These are phyloP conservation scores for Claviceps digitariae DNA, from an alignment of 2,329 filamentous ascomycete genomes.

Conservation along the genomic window DNA sequence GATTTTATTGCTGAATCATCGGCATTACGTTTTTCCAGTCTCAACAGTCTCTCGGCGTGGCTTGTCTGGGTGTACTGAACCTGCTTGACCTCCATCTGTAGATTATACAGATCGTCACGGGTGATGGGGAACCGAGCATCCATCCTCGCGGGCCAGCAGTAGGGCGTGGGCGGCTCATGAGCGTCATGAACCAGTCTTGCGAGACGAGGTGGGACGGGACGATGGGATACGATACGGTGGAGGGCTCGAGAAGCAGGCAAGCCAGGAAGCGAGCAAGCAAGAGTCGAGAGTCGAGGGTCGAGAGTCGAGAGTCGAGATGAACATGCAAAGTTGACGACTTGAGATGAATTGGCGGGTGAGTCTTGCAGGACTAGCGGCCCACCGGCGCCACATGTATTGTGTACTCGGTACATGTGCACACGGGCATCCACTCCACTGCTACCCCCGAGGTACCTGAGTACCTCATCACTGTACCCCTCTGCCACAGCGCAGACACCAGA, in stretches of 20 bases:
- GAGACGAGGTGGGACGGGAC: neutral
- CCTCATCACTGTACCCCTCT: too few species aligned
- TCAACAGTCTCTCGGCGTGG: slow-evolving; percentile 47
- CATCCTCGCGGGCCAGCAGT: slow-evolving; percentile 32
- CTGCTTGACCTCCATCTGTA: slow-evolving; percentile 59
- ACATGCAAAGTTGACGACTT: neutral
- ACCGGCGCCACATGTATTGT: neutral
- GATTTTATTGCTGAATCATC: slow-evolving; percentile 62
- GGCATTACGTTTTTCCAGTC: slow-evolving; percentile 52
- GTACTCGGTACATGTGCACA: neutral
- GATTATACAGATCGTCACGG: slow-evolving; percentile 52
- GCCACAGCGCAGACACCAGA: too few species aligned
- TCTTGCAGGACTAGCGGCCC: neutral
- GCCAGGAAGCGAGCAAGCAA: neutral
- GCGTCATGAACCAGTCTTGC: neutral
- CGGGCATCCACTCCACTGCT: neutral
- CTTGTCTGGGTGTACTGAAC: slow-evolving; percentile 48
- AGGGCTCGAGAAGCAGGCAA: neutral
- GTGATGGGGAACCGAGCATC: slow-evolving; percentile 46
- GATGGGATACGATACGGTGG: neutral
- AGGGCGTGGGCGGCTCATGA: neutral
- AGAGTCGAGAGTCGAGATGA: neutral
- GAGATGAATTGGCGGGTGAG: neutral
- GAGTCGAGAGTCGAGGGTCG: too few species aligned
- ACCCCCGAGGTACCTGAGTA: too few species aligned